Base-by-base conservation (phyloP, 495 filamentous ascomycete genomes). In the Amniculicola lignicola region DNA sequence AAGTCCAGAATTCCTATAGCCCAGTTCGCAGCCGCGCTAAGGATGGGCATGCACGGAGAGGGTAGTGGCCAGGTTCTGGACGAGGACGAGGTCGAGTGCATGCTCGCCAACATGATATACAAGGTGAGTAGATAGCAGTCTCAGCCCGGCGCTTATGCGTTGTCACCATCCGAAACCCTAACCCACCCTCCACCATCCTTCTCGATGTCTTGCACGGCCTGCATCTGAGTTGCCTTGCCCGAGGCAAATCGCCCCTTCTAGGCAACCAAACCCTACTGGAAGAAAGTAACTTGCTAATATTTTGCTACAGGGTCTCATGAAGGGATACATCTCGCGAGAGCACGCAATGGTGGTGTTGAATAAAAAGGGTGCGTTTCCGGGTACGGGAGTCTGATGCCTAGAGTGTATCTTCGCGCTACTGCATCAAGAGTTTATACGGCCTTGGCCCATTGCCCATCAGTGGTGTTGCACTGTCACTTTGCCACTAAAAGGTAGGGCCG, bases 251-350 rank as follows among this genome's bases (percentile, higher is more conserved):
- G 43, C 43, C 23, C 37, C 43, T 24, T 10, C 29, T 40, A 62
- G 45, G 49, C 48, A 50, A 18, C 46, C 9, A 42, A 38, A n/a
- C n/a, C n/a, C n/a, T n/a, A n/a, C n/a, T n/a, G n/a, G n/a, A n/a
- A n/a, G n/a, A n/a, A n/a, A n/a, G n/a, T n/a, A n/a, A n/a, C n/a
- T n/a, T n/a, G n/a, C n/a, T n/a, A n/a, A n/a, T n/a, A n/a, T n/a
- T n/a, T 40, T 29, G 24, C 14, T 50, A 27, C 57, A 98, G 89
- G 86, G 87, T 49, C 77, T 93, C 12, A 95, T 97, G 85, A 98
- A 96, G 73, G 93, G 93, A 47, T 98, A 98, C 73, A 97, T 98
- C 57, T 82, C 89, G 24, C 88, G 90, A 52, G 91, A 95, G 46
- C 82, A 84, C 40, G 87, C 87, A 50, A 88, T 86, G 45, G 85